Evolutionary conservation across 371 early-diverging fungal species (phyloP).

Genomic region (Nematocida sp.): DNA sequence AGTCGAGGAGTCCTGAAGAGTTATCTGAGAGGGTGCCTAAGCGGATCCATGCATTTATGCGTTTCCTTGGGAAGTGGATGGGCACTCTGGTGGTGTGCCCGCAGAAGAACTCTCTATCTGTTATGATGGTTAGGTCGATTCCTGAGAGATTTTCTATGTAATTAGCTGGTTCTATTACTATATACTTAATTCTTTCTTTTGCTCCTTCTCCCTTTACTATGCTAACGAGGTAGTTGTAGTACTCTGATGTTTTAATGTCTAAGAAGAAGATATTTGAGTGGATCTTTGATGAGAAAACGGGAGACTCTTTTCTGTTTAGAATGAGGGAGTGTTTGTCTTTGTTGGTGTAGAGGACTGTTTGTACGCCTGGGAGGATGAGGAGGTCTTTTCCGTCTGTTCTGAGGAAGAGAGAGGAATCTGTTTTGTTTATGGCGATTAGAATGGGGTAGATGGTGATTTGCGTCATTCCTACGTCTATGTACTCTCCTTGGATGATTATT

Average conservation of each 20-base stretch:
- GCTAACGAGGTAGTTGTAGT: conserved; percentile 48
- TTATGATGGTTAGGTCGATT: conserved; percentile 36
- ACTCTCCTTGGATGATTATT: conserved; percentile 13
- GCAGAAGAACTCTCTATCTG: conserved; percentile 46
- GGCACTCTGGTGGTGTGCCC: conserved; percentile 2
- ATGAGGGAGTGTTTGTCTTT: conserved; percentile 34
- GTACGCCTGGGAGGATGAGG: not conserved
- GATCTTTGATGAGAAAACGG: conserved; percentile 38
- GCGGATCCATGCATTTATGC: conserved; percentile 24
- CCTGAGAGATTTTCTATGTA: conserved; percentile 37
- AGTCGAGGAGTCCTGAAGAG: not conserved
- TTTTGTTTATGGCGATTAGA: conserved; percentile 42
- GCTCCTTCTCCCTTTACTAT: conserved; percentile 34
- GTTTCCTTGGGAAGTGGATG: conserved; percentile 51
- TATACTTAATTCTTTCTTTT: conserved; percentile 48
- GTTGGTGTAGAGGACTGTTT: not conserved
- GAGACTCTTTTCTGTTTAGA: conserved; percentile 13
- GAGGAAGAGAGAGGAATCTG: conserved; percentile 14
- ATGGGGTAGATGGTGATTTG: conserved; percentile 32
- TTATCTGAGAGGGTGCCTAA: not conserved
- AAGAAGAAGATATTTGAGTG: conserved; percentile 46
- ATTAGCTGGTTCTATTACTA: conserved; percentile 36
- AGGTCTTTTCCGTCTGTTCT: conserved; percentile 3
- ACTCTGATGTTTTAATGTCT: conserved; percentile 6
- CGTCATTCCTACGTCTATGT: conserved; percentile 25